Conservation (phyloP, 2,329 filamentous ascomycete genomes). For the Periconia digitata region DNA sequence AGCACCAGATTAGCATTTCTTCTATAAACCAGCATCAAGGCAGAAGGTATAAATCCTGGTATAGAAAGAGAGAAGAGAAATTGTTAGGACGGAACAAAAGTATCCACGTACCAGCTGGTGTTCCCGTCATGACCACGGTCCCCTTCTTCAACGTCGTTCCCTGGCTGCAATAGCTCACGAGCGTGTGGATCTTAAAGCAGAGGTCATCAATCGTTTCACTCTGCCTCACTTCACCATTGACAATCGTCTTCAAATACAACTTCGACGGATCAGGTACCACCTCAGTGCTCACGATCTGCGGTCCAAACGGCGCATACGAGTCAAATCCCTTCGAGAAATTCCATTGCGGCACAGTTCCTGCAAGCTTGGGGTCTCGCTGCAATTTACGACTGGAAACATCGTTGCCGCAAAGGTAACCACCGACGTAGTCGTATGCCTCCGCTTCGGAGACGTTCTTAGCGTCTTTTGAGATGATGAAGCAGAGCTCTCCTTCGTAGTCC, state of each 20-base stretch:
- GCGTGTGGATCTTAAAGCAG: conserved; percentile 50
- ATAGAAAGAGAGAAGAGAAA: too few relatives aligned
- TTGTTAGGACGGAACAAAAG: background rate
- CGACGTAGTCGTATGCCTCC: conserved; percentile 54
- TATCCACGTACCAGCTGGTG: conserved; percentile 31
- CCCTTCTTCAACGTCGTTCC: conserved; percentile 51
- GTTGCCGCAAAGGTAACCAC: conserved; percentile 58
- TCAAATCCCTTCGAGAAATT: conserved; percentile 61
- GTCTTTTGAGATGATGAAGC: conserved; percentile 55
- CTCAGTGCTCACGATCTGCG: conserved; percentile 48
- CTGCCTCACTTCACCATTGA: conserved; percentile 55
- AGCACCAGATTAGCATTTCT: background rate
- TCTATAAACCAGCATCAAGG: too few relatives aligned
- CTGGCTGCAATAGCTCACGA: conserved; percentile 51
- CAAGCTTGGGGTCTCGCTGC: conserved; percentile 53
- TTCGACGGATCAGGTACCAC: conserved; percentile 48
- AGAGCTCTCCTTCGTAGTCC: conserved; percentile 45
- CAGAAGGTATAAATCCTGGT: too few relatives aligned
- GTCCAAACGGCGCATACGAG: conserved; percentile 57
- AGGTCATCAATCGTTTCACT: conserved; percentile 52
- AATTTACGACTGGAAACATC: conserved; percentile 58
- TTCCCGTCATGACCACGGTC: conserved; percentile 55
- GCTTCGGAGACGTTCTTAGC: conserved; percentile 53
- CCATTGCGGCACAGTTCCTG: conserved; percentile 59
- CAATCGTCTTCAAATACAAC: conserved; percentile 49